Evolutionary conservation across 352 stramenopile genomes (phyloP), one percentile per base, ranked within the genome.

Genomic region (Thraustochytrium striatum): DNA sequence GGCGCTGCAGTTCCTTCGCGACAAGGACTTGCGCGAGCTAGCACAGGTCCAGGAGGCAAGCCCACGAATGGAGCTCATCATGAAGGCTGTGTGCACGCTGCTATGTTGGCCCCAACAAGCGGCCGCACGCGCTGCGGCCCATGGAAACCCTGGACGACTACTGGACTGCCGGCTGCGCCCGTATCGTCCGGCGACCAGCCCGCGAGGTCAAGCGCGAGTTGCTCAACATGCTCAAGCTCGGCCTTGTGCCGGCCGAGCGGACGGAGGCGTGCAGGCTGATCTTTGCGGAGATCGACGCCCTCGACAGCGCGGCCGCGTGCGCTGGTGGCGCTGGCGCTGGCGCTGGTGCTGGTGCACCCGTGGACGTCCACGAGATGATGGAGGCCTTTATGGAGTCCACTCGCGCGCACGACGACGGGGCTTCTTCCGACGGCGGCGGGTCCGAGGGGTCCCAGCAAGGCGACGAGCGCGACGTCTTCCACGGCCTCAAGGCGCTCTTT

Each of bases 401-500:
- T n/a, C n/a, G n/a, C n/a, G n/a, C n/a, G n/a, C n/a, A n/a, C n/a
- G n/a, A n/a, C n/a, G n/a, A n/a, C n/a, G n/a, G n/a, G n/a, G n/a
- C n/a, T n/a, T n/a, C n/a, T n/a, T n/a, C n/a, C n/a, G n/a, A n/a
- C n/a, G n/a, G n/a, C n/a, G n/a, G n/a, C n/a, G n/a, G n/a, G n/a
- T n/a, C n/a, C n/a, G n/a, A 32, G 25, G 33, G 25, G 13, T 72
- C 3, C 1, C 58, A 79, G 13, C 9, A 81, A 5, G 61, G 81
- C 0, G 43, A 81, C 39, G 72, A 72, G 30, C 7, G 16, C 33
- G 65, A 53, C 25, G 55, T 47, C 13, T 82, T 82, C 33, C 44
- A 57, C 16, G 19, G 72, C 28, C 30, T 83, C 41, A 38, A 78
- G 19, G 69, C 78, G 11, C 39, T 83, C 38, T 53, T 47, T 19